These are phyloP conservation scores for Starmerella floricola DNA, from an alignment of 805 yeast genomes.

Conservation along the genomic window DNA sequence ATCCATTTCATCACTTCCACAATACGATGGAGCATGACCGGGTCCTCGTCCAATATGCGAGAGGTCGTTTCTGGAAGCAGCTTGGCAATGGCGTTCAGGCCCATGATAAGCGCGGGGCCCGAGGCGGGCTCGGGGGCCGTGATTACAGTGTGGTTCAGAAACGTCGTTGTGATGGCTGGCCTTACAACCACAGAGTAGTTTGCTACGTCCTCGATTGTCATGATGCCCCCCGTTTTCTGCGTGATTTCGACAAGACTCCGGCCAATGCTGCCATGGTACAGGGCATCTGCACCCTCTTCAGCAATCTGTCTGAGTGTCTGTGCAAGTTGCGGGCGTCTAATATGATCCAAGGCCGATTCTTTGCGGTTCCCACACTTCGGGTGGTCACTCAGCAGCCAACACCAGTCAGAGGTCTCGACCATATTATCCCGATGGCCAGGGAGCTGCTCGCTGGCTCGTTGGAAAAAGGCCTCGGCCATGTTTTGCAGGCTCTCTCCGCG, in stretches of 20 bases:
- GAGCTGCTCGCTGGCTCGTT: conserved; percentile 26
- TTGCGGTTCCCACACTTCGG: conserved; percentile 1
- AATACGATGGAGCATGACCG: conserved; percentile 48
- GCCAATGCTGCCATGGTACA: conserved; percentile 77
- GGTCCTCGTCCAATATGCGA: conserved; percentile 33
- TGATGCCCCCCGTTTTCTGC: conserved; percentile 51
- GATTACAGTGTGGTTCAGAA: conserved; percentile 36
- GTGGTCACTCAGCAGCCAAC: conserved; percentile 23
- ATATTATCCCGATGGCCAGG: conserved; percentile 13
- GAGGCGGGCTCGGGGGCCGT: conserved; percentile 65
- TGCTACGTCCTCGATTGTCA: conserved; percentile 53
- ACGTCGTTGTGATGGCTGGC: conserved; percentile 34
- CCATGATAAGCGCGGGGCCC: conserved; percentile 72
- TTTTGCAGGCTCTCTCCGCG: conserved; percentile 36
- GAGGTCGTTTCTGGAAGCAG: conserved; percentile 29
- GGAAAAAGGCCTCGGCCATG: conserved; percentile 29
- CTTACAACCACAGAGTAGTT: conserved; percentile 43
- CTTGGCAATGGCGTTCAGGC: conserved; percentile 50
- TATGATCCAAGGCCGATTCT: neutral
- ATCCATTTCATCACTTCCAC: conserved; percentile 91
- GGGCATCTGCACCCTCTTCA: conserved; percentile 61
- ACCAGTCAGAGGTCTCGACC: conserved; percentile 25
- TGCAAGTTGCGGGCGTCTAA: conserved; percentile 46
- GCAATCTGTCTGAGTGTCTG: conserved; percentile 58
- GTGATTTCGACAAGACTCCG: conserved; percentile 41